Evolutionary conservation across 2,329 filamentous ascomycete species (phyloP).

Genomic region (Monosporascus sp.): DNA sequence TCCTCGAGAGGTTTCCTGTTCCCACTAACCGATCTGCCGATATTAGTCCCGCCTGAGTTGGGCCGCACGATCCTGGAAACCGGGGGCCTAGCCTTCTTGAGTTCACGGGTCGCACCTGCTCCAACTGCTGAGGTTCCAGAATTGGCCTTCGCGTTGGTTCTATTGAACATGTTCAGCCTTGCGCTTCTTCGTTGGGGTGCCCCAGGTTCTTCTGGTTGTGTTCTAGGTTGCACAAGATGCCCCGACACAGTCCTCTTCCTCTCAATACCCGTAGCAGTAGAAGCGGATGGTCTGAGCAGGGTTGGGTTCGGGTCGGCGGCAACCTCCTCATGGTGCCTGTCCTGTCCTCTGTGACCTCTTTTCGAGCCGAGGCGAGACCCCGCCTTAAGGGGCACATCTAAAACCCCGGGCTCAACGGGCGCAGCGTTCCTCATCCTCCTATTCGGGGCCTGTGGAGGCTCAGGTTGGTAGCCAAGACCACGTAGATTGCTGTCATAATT

Average conservation of each 20-base stretch:
- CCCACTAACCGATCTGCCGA: conserved; percentile 83
- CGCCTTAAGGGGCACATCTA: conserved; percentile 60
- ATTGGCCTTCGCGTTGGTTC: conserved; percentile 61
- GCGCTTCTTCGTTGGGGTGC: conserved; percentile 65
- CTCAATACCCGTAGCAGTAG: conserved; percentile 46
- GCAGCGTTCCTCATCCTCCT: conserved; percentile 51
- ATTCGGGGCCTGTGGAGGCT: conserved; percentile 46
- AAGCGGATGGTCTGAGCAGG: conserved; percentile 31
- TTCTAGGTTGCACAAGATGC: conserved; percentile 54
- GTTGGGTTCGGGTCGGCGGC: conserved; percentile 35
- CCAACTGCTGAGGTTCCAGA: conserved; percentile 52
- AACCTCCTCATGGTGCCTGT: conserved; percentile 34
- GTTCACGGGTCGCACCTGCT: conserved; percentile 60
- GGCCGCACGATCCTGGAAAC: conserved; percentile 61
- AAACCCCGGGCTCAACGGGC: conserved; percentile 41
- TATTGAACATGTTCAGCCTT: conserved; percentile 63
- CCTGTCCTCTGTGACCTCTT: conserved; percentile 25
- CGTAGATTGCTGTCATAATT: conserved; percentile 31
- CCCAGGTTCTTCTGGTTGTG: conserved; percentile 55
- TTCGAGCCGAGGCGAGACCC: conserved; percentile 49
- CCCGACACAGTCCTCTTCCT: conserved; percentile 92
- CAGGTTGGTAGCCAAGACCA: conserved; percentile 27
- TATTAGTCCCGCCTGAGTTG: conserved; percentile 60
- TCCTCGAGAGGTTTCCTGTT: conserved; percentile 73
- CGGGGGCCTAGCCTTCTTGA: conserved; percentile 79